Base-by-base conservation (phyloP, 495 filamentous ascomycete species). In the Penicillium parvum region DNA sequence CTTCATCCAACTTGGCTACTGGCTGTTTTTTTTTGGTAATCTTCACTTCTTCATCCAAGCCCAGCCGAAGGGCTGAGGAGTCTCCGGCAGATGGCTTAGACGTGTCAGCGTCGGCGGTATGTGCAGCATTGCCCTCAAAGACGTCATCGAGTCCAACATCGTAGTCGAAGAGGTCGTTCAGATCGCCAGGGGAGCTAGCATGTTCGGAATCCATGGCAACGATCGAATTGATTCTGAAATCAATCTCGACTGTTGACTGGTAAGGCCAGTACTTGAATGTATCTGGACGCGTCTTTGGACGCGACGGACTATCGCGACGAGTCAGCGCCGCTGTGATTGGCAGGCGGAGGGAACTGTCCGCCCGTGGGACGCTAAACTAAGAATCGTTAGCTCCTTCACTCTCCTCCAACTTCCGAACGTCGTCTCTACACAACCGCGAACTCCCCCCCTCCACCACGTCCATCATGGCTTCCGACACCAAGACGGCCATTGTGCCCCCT, bases 21-120 rank as follows among this genome's bases (percentile, higher is more conserved):
- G 87, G 85, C 14, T 70, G 77, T 50, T 88, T 74, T 55, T 83
- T 86, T 63, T 83, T 91, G 4, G 73, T 76, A 7, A 96, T 71
- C 49, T 85, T 84, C 47, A 99, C 75, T 52, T 95, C 88, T 49
- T 91, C 83, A 43, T 97, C 91, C 32, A 96, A 79, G 6, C 88
- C 89, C 15, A 95, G 59, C 3, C 63, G 52, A 14, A 70, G 42
- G 5, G 56, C 42, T 17, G 53, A 38, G 16, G 55, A 47, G 38
- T 65, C 60, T 3, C 47, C 73, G 58, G 42, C 58, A 60, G 53
- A 45, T 46, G 46, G 50, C 38, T 66, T 58, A 5, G 52, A 40
- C 35, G 61, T 57, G 10, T 32, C 45, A 29, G 58, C 52, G 33
- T 57, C 25, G 9, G 49, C 43, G 21, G 60, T 57, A 12, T 40